Conservation (phyloP, 1,284 basidiomycete species). For the Ceratobasidium sp. region DNA sequence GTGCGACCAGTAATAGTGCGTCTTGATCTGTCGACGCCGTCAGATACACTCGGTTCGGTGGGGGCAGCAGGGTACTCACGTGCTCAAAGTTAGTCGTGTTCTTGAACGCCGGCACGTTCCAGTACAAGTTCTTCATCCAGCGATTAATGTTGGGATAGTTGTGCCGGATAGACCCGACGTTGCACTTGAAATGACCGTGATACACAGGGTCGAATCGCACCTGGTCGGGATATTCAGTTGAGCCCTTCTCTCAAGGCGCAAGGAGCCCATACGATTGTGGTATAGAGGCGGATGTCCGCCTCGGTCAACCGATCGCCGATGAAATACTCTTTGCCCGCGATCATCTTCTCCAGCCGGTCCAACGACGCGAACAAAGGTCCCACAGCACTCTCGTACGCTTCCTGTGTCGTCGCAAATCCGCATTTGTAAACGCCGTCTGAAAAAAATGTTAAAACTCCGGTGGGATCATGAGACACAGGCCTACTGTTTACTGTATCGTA, state of each 20-base stretch:
- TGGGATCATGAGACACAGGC: conserved; percentile 50
- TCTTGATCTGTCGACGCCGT: conserved; percentile 66
- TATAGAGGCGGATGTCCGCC: conserved; percentile 90
- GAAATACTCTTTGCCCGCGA: conserved; percentile 83
- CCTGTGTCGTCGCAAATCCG: conserved; percentile 87
- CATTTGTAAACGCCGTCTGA: conserved; percentile 87
- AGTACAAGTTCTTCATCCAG: conserved; percentile 92
- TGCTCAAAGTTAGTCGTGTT: conserved; percentile 88
- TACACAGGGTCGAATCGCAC: conserved; percentile 82
- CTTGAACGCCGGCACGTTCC: conserved; percentile 90
- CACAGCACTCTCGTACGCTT: conserved; percentile 85
- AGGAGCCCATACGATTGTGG: conserved; percentile 77
- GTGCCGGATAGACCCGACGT: conserved; percentile 52
- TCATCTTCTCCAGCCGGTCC: conserved; percentile 81
- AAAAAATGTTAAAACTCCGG: background rate
- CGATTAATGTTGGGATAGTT: conserved; percentile 86
- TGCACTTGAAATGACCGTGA: conserved; percentile 91
- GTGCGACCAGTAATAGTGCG: conserved; percentile 85
- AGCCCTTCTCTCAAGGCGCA: background rate
- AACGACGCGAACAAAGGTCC: conserved; percentile 77
- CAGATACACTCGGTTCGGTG: background rate
- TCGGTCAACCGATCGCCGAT: conserved; percentile 87
- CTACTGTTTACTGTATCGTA: conserved; percentile 84
- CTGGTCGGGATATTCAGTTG: conserved; percentile 7
- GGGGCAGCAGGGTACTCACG: conserved; percentile 28